Evolutionary conservation across 2,329 filamentous ascomycete genomes (phyloP).

Genomic region (Fusarium sp.): DNA sequence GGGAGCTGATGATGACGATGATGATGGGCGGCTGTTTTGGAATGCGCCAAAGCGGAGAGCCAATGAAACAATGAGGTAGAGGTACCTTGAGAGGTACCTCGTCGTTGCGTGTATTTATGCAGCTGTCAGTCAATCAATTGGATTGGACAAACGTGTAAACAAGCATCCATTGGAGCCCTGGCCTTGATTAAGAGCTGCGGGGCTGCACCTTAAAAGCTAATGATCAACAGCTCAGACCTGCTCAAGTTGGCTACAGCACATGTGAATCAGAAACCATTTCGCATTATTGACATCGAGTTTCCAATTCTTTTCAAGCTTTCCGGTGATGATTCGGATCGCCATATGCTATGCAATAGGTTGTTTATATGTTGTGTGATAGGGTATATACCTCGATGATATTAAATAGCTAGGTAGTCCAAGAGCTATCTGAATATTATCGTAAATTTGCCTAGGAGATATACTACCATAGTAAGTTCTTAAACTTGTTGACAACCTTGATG

Average conservation of each 20-base stretch:
- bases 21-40: slow-evolving; percentile 18
- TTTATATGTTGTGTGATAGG: too few species aligned
- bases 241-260: not conserved
- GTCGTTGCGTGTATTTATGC: slow-evolving; percentile 1
- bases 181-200: slow-evolving; percentile 16
- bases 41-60: slow-evolving; percentile 25
- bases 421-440: too few species aligned
- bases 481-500: too few species aligned
- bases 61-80: slow-evolving; percentile 27
- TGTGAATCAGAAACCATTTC: not conserved
- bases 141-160: slow-evolving; percentile 15
- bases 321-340: not conserved
- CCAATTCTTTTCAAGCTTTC: too few species aligned
- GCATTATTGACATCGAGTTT: too few species aligned
- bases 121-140: slow-evolving; percentile 13
- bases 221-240: slow-evolving; percentile 5
- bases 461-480: too few species aligned
- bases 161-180: slow-evolving; percentile 7
- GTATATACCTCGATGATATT: too few species aligned
- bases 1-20: slow-evolving; percentile 34
- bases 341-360: too few species aligned
- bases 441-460: too few species aligned
- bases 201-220: slow-evolving; percentile 9
- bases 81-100: not conserved
- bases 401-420: too few species aligned